Base-by-base conservation (phyloP, 1,139 yeast genomes). In the Saccharomyces hybrid region DNA sequence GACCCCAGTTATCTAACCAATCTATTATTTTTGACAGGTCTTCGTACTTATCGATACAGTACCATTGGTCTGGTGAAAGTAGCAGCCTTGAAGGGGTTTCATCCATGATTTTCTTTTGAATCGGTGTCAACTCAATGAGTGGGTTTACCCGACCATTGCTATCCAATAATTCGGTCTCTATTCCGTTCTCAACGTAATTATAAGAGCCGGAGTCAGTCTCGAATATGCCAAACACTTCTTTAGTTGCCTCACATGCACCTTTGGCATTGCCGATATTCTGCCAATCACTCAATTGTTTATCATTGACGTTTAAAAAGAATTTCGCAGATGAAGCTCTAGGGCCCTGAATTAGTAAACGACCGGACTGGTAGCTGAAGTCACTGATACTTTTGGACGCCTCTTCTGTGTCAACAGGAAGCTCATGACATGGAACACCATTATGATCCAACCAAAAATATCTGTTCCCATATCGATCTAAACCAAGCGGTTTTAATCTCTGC, bases 401-500 rank as follows among this genome's bases (percentile, higher is more conserved):
- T 48, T 81, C 69, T 23, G 80, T 75, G 68, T 90, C 97, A 59
- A 82, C 81, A 5, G 88, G 96, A 59, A 87, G 78, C 63, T 89
- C 96, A 47, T 81, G 42, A 38, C 42, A 38, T 7, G 90, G 88
- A 54, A 88, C 76, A 0, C 98, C 99, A 66, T 86, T 86, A 60
- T 80, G 78, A 66, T 93, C 98, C 67, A 91, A 84, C 97, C 97
- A 93, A 95, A 96, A 95, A 69, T 91, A 93, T 61, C 93, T 77
- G 71, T 93, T 95, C 68, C 76, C 89, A 58, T 81, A 80, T 54
- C 96, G 76, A 69, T 93, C 99, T 59, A 83, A 80, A 4, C 99
- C 99, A 28, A 93, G 73, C 51, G 82, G 76, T 57, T 81, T 81
- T 48, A 90, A 79, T 57, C 99, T 74, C 68, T 90, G 97, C 59